Percentiles rank a stretch among this genome's conserved stretches.
These are phyloP conservation scores for Clathrospora elynae DNA, from an alignment of 2,329 filamentous ascomycete genomes.

Conservation along the genomic window DNA sequence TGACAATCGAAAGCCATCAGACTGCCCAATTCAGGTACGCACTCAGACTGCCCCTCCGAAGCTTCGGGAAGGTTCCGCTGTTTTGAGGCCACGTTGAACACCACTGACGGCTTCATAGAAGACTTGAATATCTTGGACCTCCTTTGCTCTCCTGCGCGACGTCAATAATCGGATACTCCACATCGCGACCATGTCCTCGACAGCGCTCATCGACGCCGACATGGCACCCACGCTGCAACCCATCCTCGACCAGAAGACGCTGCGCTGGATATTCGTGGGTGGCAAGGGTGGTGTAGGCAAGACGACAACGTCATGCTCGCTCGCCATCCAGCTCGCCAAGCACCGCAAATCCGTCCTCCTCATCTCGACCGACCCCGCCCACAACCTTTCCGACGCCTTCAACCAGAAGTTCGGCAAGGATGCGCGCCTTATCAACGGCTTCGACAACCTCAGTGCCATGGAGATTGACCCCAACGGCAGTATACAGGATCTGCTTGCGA, in stretches of 20 bases:
- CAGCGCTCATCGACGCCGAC: constrained; percentile 60
- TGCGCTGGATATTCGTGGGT: constrained; percentile 99
- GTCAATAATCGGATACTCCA: background rate
- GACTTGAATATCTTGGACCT: constrained; percentile 1
- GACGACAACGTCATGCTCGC: constrained; percentile 98
- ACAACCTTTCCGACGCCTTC: constrained; percentile 97
- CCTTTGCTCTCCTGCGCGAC: background rate
- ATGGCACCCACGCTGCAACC: constrained; percentile 93
- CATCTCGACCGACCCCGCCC: constrained; percentile 97
- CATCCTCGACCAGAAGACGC: constrained; percentile 90
- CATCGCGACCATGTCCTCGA: constrained; percentile 43
- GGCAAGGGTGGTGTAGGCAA: constrained; percentile 98
- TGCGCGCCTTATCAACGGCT: constrained; percentile 87
- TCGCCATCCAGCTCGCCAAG: constrained; percentile 95
- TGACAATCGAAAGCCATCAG: background rate
- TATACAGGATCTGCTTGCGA: constrained; percentile 90
- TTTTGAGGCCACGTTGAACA: background rate
- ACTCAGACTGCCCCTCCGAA: constrained; percentile 7
- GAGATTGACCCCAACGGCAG: constrained; percentile 98
- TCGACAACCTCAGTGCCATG: constrained; percentile 94
- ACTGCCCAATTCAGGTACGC: background rate
- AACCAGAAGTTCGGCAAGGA: constrained; percentile 99
- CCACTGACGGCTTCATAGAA: background rate
- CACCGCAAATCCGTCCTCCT: constrained; percentile 94
- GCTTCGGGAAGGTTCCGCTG: constrained; percentile 23